Base-by-base conservation (phyloP, 345 rosid species). In the Sisymbrium irio region DNA sequence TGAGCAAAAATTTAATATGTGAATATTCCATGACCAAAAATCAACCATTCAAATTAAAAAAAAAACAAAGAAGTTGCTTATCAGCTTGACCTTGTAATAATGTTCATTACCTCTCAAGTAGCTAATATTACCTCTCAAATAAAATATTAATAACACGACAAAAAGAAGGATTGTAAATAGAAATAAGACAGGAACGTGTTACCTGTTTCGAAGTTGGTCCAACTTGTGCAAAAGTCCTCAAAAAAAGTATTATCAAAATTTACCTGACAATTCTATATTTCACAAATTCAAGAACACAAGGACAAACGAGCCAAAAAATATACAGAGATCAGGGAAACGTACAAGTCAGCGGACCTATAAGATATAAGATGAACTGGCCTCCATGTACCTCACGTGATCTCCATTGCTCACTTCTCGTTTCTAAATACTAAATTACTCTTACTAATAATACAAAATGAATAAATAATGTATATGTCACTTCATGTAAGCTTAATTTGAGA, bases 321-420 rank as follows among this genome's bases (percentile, higher is more conserved):
- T 4, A 44, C 37, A 62, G 67, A 62, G 67, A 62, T 27, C 37
- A 62, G 19, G 19, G 53, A 42, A 62, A 62, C 50, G 51, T 44
- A 62, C 67, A 62, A 39, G 35, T 60, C 65, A 60, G 39, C 46
- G 33, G 18, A 39, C 65, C 47, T 19, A 41, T 25, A 42, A 42
- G 14, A 42, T 19, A 41, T 25, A 42, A 42, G 14, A 42, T 42
- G n/a, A 30, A 45, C 54, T 42, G 68, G 19, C 9, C 37, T 63
- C 20, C 28, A 45, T 45, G 68, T 63, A 41, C 68, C 68, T 44
- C 65, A 64, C 68, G 67, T 62, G 67, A 62, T 62, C 17, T 12
- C 53, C 25, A 42, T 25, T 62, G 19, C 22, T 62, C 66, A 41
- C 19, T 25, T 13, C 39, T 62, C 20, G n/a, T 41, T 40, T 62